phyloP scores from a whole-genome alignment of 2,329 filamentous ascomycete genomes.

The Alternaria hordeiaustralica region DNA sequence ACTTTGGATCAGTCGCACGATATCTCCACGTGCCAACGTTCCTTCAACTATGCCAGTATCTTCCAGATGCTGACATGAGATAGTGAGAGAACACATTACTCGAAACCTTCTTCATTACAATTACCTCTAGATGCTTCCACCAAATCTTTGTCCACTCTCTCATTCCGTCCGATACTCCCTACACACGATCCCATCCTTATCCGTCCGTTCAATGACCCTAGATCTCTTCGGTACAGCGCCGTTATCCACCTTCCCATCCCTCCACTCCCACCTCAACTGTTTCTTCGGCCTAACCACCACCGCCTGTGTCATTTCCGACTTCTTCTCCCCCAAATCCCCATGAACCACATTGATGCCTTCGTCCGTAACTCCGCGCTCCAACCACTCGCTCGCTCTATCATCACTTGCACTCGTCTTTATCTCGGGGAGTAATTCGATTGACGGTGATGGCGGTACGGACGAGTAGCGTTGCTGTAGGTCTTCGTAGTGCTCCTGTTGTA shows the following conservation, averaged over 20 bases:
- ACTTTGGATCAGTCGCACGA: not conserved
- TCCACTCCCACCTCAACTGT: slow-evolving; percentile 10
- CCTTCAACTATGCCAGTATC: not conserved
- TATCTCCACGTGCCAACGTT: not conserved
- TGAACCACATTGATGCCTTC: not conserved
- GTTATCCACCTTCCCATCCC: not conserved
- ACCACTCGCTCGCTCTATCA: slow-evolving; percentile 25
- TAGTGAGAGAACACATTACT: not conserved
- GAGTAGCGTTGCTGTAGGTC: slow-evolving; percentile 13
- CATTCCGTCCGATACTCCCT: not conserved
- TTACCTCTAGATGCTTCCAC: not conserved
- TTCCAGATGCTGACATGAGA: not conserved
- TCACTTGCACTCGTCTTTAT: slow-evolving; percentile 16
- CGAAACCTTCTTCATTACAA: not conserved
- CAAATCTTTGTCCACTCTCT: not conserved
- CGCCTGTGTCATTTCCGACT: not conserved
- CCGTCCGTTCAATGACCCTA: not conserved
- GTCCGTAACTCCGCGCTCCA: slow-evolving; percentile 17
- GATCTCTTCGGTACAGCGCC: not conserved
- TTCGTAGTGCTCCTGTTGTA: slow-evolving; percentile 7
- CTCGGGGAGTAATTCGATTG: slow-evolving; percentile 16
- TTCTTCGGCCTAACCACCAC: slow-evolving; percentile 2
- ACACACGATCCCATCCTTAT: not conserved
- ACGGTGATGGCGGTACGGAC: slow-evolving; percentile 6
- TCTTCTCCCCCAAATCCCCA: slow-evolving; percentile 8